Conservation (phyloP, 164 flowering plant species). For the Sextonia rubra region DNA sequence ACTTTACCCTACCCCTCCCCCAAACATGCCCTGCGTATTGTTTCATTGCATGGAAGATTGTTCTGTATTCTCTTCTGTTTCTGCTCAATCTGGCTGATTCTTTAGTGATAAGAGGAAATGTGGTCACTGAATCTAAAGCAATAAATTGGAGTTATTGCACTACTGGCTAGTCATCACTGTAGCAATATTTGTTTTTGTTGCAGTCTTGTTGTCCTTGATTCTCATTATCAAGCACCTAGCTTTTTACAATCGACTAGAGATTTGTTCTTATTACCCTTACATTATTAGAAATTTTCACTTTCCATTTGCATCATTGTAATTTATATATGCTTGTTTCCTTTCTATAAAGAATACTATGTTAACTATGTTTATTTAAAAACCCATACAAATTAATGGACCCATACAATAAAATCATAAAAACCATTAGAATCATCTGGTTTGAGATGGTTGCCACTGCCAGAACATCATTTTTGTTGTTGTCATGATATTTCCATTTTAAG, state of each 20-base stretch:
- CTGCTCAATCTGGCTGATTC: conserved; percentile 48
- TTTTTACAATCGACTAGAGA: conserved; percentile 95
- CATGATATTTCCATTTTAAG: not conserved
- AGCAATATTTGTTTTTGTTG: conserved; percentile 69
- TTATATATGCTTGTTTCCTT: too few relatives aligned
- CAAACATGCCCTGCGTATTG: too few relatives aligned
- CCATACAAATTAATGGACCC: not conserved
- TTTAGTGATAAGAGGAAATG: conserved; percentile 35
- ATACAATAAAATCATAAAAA: too few relatives aligned
- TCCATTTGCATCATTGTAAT: not conserved
- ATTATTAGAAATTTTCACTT: too few relatives aligned
- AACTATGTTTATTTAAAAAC: not conserved
- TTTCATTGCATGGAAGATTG: conserved; percentile 48
- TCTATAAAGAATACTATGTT: too few relatives aligned
- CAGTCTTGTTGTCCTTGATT: conserved; percentile 71
- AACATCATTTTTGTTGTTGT: not conserved
- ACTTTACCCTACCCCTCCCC: too few relatives aligned
- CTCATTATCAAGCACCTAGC: conserved; percentile 86
- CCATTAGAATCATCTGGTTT: too few relatives aligned
- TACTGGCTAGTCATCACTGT: conserved; percentile 75
- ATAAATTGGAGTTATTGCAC: conserved; percentile 30
- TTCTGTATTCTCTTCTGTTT: conserved; percentile 31
- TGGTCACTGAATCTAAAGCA: conserved; percentile 39
- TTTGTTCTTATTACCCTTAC: conserved; percentile 24
- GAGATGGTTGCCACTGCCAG: too few relatives aligned